These are phyloP conservation scores for Rhizoclosmatium sp. DNA, from an alignment of 192 early-diverging fungal species.

Conservation along the genomic window DNA sequence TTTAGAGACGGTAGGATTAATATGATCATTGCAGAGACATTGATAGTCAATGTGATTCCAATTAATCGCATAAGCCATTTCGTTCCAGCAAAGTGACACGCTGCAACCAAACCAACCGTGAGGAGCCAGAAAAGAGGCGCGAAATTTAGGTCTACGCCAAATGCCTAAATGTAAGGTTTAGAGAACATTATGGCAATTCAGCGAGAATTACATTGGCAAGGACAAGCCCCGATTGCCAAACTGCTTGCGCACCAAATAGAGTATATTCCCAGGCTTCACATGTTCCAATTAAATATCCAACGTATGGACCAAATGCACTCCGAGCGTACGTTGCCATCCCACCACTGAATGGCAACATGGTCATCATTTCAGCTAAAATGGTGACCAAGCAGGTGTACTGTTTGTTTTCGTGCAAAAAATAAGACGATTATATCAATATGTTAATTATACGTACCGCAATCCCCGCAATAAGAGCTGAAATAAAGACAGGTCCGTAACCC, in stretches of 20 bases:
- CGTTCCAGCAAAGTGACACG: not conserved
- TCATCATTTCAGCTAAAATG: conserved; percentile 28
- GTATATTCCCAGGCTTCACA: conserved; percentile 31
- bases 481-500: conserved; percentile 5
- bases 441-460: not conserved
- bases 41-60: not conserved
- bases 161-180: not conserved
- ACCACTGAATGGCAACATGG: conserved; percentile 33
- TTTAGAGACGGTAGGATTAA: conserved; percentile 3
- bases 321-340: conserved; percentile 29
- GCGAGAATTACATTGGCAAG: not conserved
- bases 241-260: conserved; percentile 13
- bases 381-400: conserved; percentile 4
- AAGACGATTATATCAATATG: too few species aligned
- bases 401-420: too few species aligned
- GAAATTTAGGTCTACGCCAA: not conserved
- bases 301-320: conserved; percentile 30
- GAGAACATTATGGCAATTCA: too few species aligned
- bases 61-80: not conserved
- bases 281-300: conserved; percentile 23
- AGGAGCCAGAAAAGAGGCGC: not conserved
- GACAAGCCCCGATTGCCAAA: not conserved
- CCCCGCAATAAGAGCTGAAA: not conserved
- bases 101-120: not conserved
- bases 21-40: not conserved